A percentile compares a stretch with the other conserved stretches of the same genome.
Conservation (phyloP, 2,329 filamentous ascomycete genomes). For the Botrytis galanthina region DNA sequence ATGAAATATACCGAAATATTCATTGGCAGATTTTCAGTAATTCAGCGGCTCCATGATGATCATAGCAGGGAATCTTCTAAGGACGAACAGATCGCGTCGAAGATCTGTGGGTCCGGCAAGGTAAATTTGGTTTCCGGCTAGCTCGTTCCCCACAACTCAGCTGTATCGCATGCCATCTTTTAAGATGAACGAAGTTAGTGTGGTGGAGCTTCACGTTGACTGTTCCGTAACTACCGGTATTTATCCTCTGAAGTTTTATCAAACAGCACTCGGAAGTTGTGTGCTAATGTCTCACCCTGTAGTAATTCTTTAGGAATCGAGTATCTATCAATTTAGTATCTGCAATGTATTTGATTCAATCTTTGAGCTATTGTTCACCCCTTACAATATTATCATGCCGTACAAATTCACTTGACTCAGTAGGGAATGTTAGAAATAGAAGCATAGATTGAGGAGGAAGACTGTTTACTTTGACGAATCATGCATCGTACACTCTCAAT, state of each 20-base stretch:
- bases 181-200: not conserved
- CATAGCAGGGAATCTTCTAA: not conserved
- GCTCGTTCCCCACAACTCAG: not conserved
- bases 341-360: not conserved
- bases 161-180: not conserved
- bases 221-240: not conserved
- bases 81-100: not conserved
- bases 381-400: not conserved
- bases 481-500: not conserved
- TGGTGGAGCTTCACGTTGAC: not conserved
- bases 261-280: not conserved
- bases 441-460: not conserved
- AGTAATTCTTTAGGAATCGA: not conserved
- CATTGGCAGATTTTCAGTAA: not conserved
- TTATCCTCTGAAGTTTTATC: not conserved
- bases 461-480: not conserved
- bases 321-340: not conserved
- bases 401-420: not conserved
- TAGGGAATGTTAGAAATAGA: not conserved
- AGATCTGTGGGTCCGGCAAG: not conserved
- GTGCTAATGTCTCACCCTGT: not conserved
- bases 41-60: not conserved
- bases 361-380: not conserved
- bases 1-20: not conserved
- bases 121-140: not conserved